Evolutionary conservation across 73 alveolate genomes (phyloP).

Genomic region (Uronychia setigera): DNA sequence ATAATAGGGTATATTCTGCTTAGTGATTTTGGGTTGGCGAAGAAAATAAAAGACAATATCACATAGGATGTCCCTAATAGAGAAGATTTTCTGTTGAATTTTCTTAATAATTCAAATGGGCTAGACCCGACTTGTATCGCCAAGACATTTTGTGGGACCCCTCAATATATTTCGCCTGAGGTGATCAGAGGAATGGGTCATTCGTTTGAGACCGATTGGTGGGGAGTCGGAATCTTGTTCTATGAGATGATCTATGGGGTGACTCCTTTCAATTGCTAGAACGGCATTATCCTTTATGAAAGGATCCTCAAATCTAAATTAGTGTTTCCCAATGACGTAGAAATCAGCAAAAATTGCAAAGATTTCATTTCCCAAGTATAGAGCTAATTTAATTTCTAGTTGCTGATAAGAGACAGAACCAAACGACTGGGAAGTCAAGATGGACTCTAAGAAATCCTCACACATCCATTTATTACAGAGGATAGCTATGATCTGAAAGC

Average conservation of each 20-base stretch:
- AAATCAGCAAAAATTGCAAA: not conserved
- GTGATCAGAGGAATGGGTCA: constrained; percentile 50
- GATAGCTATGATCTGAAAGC: too few species aligned
- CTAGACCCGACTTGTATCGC: not conserved
- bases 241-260: constrained; percentile 51
- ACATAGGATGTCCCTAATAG: not conserved
- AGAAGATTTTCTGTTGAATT: not conserved
- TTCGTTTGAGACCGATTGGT: constrained; percentile 43
- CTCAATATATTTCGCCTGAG: constrained; percentile 54
- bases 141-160: constrained; percentile 38
- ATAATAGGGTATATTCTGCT: not conserved
- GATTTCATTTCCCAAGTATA: not conserved
- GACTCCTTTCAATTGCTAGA: constrained; percentile 44
- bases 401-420: too few species aligned
- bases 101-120: not conserved
- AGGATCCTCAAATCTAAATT: not conserved
- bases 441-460: too few species aligned
- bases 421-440: too few species aligned
- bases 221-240: constrained; percentile 59
- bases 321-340: not conserved
- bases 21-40: not conserved
- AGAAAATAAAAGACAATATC: not conserved
- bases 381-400: too few species aligned
- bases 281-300: constrained; percentile 4
- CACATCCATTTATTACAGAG: too few species aligned